Evolutionary conservation across 2,329 filamentous ascomycete genomes (phyloP).

Genomic region (Cordyceps pruinosa): DNA sequence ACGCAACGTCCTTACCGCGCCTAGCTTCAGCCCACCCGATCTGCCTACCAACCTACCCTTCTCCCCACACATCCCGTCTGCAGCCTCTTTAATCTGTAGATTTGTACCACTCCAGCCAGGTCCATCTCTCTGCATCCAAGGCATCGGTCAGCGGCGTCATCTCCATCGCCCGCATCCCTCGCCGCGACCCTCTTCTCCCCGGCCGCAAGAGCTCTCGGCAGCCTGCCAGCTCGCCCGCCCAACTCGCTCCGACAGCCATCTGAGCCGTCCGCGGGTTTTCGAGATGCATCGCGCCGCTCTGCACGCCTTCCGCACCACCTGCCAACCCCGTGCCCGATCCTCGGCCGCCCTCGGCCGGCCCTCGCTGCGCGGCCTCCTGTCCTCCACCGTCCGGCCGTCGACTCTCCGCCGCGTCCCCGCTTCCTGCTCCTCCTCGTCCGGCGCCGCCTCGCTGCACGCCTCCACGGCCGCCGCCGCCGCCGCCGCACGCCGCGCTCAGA

Average conservation of each 20-base stretch:
- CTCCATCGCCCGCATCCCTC: not conserved
- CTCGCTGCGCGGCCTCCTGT: constrained; percentile 6
- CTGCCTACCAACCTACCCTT: not conserved
- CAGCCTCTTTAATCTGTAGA: not conserved
- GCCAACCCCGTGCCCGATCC: constrained; percentile 53
- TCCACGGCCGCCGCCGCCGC: constrained; percentile 15
- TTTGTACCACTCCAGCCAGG: not conserved
- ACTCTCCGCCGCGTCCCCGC: too few species aligned
- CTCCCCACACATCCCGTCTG: not conserved
- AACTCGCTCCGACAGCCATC: constrained; percentile 21
- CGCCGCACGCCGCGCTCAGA: constrained; percentile 19
- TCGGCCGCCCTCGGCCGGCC: constrained; percentile 46
- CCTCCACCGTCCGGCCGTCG: constrained; percentile 11
- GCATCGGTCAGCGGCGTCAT: not conserved
- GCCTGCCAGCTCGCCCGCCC: not conserved
- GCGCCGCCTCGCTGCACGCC: constrained; percentile 14
- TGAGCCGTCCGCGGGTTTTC: not conserved
- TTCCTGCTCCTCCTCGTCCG: constrained; percentile 20
- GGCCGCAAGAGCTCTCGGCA: not conserved
- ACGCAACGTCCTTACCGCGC: too few species aligned
- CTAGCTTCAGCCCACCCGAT: too few species aligned
- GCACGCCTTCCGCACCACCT: constrained; percentile 61
- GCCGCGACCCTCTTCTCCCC: not conserved
- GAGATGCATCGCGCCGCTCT: constrained; percentile 68
- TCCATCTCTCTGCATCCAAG: not conserved